Conservation (phyloP, 768 basidiomycete genomes). For the Suillus cothurnatus region DNA sequence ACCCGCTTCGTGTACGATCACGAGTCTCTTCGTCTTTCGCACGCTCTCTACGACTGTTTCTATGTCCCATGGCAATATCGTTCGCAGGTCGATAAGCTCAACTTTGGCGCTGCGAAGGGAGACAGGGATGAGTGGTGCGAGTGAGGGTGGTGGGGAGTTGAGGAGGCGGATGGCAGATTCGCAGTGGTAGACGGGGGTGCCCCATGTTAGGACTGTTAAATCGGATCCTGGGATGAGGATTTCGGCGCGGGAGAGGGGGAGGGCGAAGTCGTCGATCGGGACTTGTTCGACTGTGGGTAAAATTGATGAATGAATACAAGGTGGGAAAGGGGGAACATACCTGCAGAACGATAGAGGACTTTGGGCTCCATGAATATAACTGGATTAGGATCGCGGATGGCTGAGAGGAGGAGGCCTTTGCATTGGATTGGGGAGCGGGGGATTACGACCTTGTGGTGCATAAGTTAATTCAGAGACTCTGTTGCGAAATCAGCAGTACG, state of each 20-base stretch:
- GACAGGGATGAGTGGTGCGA: slow-evolving; percentile 66
- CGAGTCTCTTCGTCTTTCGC: slow-evolving; percentile 77
- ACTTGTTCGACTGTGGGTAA: slow-evolving; percentile 78
- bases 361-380: slow-evolving; percentile 97
- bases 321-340: slow-evolving; percentile 35
- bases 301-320: slow-evolving; percentile 3
- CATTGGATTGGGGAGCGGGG: slow-evolving; percentile 94
- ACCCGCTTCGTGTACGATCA: slow-evolving; percentile 93
- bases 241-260: slow-evolving; percentile 86
- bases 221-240: slow-evolving; percentile 73
- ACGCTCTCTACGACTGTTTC: slow-evolving; percentile 83
- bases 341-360: slow-evolving; percentile 87
- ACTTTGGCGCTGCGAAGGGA: slow-evolving; percentile 69
- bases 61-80: slow-evolving; percentile 88
- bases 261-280: slow-evolving; percentile 80
- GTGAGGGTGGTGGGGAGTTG: slow-evolving; percentile 58
- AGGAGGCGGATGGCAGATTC: slow-evolving; percentile 82
- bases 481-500: not conserved
- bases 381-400: slow-evolving; percentile 92
- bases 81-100: slow-evolving; percentile 89
- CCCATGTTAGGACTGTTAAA: slow-evolving; percentile 90
- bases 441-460: slow-evolving; percentile 62
- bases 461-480: not conserved
- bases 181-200: slow-evolving; percentile 91
- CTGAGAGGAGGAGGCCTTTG: slow-evolving; percentile 84